Conservation (phyloP, 2,329 filamentous ascomycete species). For the Penicillium frequentans region DNA sequence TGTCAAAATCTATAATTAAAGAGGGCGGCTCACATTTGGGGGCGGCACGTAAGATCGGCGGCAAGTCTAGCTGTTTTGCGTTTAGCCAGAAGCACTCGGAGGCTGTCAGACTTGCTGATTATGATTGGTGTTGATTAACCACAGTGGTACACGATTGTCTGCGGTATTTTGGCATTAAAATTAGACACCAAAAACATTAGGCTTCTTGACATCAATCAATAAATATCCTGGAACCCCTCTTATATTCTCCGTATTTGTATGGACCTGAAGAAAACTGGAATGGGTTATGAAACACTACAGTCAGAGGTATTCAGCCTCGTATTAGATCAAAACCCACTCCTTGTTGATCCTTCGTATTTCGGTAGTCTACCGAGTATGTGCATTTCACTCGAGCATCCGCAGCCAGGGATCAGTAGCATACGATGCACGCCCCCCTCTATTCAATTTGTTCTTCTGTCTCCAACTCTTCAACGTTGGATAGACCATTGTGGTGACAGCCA, state of each 20-base stretch:
- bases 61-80: constrained; percentile 5
- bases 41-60: constrained; percentile 7
- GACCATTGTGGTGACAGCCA: too few relatives aligned
- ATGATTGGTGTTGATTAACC: background rate
- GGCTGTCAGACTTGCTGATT: background rate
- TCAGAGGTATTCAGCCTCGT: too few relatives aligned
- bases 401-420: too few relatives aligned
- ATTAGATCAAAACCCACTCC: too few relatives aligned
- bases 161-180: background rate
- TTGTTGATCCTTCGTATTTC: too few relatives aligned
- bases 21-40: background rate
- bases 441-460: too few relatives aligned
- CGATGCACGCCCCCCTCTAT: too few relatives aligned
- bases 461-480: too few relatives aligned
- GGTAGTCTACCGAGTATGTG: too few relatives aligned
- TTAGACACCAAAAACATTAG: background rate
- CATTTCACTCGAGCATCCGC: too few relatives aligned
- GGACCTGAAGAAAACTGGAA: too few relatives aligned
- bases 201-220: background rate
- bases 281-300: too few relatives aligned
- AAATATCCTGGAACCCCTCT: background rate
- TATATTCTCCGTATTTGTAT: background rate
- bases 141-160: background rate
- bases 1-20: background rate
- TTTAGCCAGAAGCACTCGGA: background rate